Evolutionary conservation across 805 yeast genomes (phyloP), one percentile per base, ranked within the genome.

Genomic region (Spathaspora girioi): DNA sequence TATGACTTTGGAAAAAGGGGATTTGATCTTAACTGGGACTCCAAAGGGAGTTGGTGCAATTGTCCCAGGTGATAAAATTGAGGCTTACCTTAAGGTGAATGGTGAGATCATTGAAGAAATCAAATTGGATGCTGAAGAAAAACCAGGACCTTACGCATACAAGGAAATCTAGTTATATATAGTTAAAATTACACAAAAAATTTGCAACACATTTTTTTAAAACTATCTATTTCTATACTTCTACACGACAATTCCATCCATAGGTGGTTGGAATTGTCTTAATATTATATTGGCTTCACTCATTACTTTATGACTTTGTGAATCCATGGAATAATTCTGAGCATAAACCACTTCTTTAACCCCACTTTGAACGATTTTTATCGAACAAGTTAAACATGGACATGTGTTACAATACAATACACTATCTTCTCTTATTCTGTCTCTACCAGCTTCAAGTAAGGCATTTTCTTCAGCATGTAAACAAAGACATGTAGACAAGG

Each of bases 381-480:
- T 90, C 5, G 96, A 84, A 65, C 99, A 94, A 0, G 99, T 94
- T 53, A 94, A 73, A 65, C 99, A 94, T 0, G 99, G 99, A 62
- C 99, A 89, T 0, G 99, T 94, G 66, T 94, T 94, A 70, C 99
- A 94, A 65, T 94, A 94, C 51, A 91, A 68, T 0, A 82, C 83
- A 8, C 89, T 84, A 18, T 59, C 62, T 10, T 68, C 69, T 15
- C 63, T 56, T 10, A 89, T 79, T 50, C 98, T 73, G 57, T 88
- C 96, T 56, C 97, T 77, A 1, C 99, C 99, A 7, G 97, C 89
- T 66, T 94, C 99, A 47, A 94, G 68, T 40, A 94, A 72, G 0
- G 99, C 98, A 66, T 94, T 94, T 60, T 94, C 99, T 66, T 94
- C 99, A 0, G 98, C 99, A 66, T 94, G 99, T 32, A 94, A 69